Conservation (phyloP, 495 filamentous ascomycete species). For the Tuber borchii region DNA sequence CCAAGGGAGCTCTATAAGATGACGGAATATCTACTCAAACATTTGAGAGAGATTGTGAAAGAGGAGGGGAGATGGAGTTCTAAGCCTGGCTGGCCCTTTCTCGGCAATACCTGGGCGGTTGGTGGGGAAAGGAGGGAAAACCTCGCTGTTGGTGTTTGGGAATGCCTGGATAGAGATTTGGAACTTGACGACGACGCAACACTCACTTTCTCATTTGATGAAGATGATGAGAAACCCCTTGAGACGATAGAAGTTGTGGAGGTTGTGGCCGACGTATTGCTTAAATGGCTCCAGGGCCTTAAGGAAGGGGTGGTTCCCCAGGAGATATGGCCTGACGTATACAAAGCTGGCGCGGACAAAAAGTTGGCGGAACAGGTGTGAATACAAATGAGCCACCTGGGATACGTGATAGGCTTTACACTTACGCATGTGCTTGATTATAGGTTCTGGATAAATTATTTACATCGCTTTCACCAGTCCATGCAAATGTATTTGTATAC, state of each 20-base stretch:
- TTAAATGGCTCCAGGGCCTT: constrained; percentile 30
- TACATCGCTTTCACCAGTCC: constrained; percentile 28
- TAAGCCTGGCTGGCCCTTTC: constrained; percentile 38
- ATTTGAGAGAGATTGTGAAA: constrained; percentile 62
- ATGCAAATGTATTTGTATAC: constrained; percentile 40
- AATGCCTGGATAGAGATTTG: constrained; percentile 36
- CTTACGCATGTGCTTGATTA: constrained; percentile 5
- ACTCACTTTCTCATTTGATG: constrained; percentile 23
- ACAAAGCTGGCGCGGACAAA: constrained; percentile 36
- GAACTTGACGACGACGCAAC: constrained; percentile 29
- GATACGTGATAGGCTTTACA: not conserved
- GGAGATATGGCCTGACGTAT: constrained; percentile 34
- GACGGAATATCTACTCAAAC: constrained; percentile 68
- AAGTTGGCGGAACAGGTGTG: constrained; percentile 37
- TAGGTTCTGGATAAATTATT: constrained; percentile 41
- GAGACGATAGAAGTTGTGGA: constrained; percentile 28
- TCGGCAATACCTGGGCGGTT: constrained; percentile 32
- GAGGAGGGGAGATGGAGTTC: constrained; percentile 60
- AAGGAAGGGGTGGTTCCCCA: constrained; percentile 33
- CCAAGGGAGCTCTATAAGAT: constrained; percentile 82
- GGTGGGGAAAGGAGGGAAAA: constrained; percentile 27
- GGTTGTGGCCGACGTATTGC: constrained; percentile 30
- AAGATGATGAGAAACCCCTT: constrained; percentile 20
- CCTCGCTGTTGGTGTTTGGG: constrained; percentile 33
- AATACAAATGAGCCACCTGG: not conserved